phyloP scores from a whole-genome alignment of 371 early-diverging fungal genomes.

The Mortierella sp. region DNA sequence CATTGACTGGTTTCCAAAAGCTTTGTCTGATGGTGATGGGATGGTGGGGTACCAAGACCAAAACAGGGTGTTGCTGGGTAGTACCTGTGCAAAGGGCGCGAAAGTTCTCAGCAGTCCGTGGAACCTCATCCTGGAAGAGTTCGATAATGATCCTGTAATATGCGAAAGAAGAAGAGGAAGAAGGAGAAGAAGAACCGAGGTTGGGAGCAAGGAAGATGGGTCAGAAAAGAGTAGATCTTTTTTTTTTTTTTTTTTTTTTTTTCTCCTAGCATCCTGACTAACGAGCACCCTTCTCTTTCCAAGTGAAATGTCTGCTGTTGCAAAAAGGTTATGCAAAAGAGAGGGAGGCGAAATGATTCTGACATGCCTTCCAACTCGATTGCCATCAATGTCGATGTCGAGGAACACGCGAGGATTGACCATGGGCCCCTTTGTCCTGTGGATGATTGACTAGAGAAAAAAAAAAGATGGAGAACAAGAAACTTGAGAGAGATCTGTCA shows the following conservation, averaged over 20 bases:
- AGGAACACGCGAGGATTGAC: conserved; percentile 74
- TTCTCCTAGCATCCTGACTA: too few relatives aligned
- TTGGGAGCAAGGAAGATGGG: not conserved
- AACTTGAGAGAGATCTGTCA: not conserved
- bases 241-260: conserved; percentile 4
- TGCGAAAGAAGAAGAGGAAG: not conserved
- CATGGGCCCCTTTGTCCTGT: conserved; percentile 22
- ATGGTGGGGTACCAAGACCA: too few relatives aligned
- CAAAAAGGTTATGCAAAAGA: too few relatives aligned
- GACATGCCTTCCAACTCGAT: conserved; percentile 44
- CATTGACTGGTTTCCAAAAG: too few relatives aligned
- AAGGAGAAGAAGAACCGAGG: not conserved
- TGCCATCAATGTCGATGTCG: conserved; percentile 75
- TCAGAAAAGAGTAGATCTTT: conserved; percentile 12
- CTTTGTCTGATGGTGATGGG: too few relatives aligned
- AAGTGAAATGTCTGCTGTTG: not conserved
- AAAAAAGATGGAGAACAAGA: conserved; percentile 19
- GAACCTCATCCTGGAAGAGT: conserved; percentile 92
- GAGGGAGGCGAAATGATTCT: not conserved
- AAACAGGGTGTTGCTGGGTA: too few relatives aligned
- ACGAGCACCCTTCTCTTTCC: too few relatives aligned
- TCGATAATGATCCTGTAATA: conserved; percentile 86
- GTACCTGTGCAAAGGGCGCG: conserved; percentile 80
- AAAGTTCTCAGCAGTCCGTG: conserved; percentile 99
- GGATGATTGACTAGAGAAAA: not conserved